Evolutionary conservation across 768 basidiomycete species (phyloP).

Genomic region (Strobilomyces dryophilus): DNA sequence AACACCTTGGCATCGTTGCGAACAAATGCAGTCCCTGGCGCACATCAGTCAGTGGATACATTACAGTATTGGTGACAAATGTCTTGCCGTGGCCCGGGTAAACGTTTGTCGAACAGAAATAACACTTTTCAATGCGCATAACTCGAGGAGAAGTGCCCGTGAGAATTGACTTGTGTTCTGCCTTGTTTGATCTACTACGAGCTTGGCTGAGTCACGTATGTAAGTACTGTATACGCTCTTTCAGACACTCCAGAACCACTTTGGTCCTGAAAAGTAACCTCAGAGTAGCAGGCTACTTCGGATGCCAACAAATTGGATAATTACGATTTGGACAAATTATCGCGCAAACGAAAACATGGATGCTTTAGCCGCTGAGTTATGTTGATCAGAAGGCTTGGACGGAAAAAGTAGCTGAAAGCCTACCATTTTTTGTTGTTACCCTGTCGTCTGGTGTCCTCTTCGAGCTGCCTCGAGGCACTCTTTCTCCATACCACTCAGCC

Average conservation of each 20-base stretch:
- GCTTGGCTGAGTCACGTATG: too few species aligned
- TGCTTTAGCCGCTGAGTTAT: too few species aligned
- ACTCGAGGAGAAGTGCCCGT: conserved; percentile 16
- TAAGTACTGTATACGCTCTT: too few species aligned
- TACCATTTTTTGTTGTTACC: conserved; percentile 5
- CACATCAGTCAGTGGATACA: background rate
- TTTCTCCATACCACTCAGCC: conserved; percentile 69
- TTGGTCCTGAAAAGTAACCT: too few species aligned
- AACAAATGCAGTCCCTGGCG: conserved; percentile 85
- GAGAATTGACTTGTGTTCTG: conserved; percentile 22
- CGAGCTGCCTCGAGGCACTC: conserved; percentile 82
- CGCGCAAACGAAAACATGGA: too few species aligned
- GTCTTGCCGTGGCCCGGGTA: conserved; percentile 90
- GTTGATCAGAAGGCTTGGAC: background rate
- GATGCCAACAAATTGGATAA: too few species aligned
- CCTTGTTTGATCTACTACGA: too few species aligned
- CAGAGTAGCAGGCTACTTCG: too few species aligned
- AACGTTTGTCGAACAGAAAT: conserved; percentile 95
- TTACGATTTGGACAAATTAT: too few species aligned
- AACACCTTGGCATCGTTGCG: conserved; percentile 98
- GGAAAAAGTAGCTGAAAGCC: background rate
- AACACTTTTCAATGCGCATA: conserved; percentile 98
- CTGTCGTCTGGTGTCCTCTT: conserved; percentile 37
- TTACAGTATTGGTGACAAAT: background rate
- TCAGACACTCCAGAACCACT: too few species aligned